Percentiles rank a stretch among this genome's conserved stretches.
phyloP scores from a whole-genome alignment of 169 alveolate species.

The Theileria annulata region DNA sequence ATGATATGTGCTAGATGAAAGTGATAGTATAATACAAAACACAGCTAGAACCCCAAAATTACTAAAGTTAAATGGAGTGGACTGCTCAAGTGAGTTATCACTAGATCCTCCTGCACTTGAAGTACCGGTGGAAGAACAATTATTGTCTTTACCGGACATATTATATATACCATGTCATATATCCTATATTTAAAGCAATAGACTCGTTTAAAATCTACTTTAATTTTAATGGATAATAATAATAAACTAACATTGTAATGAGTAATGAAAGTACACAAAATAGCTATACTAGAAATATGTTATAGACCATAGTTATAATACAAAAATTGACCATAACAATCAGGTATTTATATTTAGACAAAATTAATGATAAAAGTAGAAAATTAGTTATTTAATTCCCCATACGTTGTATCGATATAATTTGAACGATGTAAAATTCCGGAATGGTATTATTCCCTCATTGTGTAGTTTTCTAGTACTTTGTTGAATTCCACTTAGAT shows the following conservation, averaged over 20 bases:
- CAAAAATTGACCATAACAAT: neutral
- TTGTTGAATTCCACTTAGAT: neutral
- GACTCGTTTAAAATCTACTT: no score
- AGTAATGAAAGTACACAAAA: neutral
- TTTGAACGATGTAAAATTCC: neutral
- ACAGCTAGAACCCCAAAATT: constrained; percentile 17
- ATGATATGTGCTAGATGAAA: constrained; percentile 57
- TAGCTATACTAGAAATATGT: neutral
- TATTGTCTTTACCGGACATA: no score
- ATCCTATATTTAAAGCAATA: neutral
- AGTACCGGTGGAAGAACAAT: no score
- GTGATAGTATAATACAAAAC: constrained; percentile 42
- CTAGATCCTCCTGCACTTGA: neutral
- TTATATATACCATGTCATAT: neutral
- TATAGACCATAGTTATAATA: neutral
- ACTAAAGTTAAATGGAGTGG: constrained; percentile 35
- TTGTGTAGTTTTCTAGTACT: neutral
- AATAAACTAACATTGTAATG: neutral
- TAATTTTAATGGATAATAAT: neutral
- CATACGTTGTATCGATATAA: neutral
- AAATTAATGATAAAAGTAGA: neutral
- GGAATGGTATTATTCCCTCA: neutral
- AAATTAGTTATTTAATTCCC: neutral
- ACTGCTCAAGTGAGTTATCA: constrained; percentile 10
- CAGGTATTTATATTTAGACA: neutral